Base-by-base conservation (phyloP, 192 early-diverging fungal genomes). In the Coemansia sp. region DNA sequence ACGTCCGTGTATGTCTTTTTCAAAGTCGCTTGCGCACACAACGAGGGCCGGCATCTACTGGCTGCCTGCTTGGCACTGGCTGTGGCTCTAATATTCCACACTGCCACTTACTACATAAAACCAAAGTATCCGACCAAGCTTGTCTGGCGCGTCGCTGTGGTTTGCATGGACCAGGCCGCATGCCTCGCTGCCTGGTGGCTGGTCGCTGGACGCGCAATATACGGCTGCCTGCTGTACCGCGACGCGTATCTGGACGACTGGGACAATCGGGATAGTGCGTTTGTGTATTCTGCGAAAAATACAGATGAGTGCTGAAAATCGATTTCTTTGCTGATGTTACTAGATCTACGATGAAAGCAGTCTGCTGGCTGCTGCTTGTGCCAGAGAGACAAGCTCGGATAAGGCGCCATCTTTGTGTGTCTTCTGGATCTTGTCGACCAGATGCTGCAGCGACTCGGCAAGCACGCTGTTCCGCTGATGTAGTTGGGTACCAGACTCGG, bases 171-270 rank as follows among this genome's bases (percentile, higher is more conserved):
- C 34, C 69, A 72, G 61, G 35, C 33, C 3, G 50, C 73, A 0
- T 58, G 49, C 45, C 15, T 75, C 8, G 20, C n/a, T 11, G 66
- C 69, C 0, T 81, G 73, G 78, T 81, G 78, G 78, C 5, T 41
- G 1, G 23, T 75, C 8, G 54, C 68, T 33, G 73, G 73, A 19
- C 23, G 45, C 9, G 55, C 64, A 13, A 17, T 77, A 8, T 65
- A 63, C 57, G 43, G 45, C 35, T 63, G 74, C 46, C 23, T 63
- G 17, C 41, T 63, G 45, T 48, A 62, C 4, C 45, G 41, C 22
- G 53, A 63, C 14, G 25, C 19, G 14, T 60, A 69, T 35, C 48
- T 75, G 38, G 20, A 42, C 15, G 60, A 73, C 22, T 73, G 70
- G 70, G 14, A 57, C 0, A 34, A 57, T 1, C 33, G 9, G 2